phyloP scores from a whole-genome alignment of 345 rosid species.

The Aquilaria yunnanensis region DNA sequence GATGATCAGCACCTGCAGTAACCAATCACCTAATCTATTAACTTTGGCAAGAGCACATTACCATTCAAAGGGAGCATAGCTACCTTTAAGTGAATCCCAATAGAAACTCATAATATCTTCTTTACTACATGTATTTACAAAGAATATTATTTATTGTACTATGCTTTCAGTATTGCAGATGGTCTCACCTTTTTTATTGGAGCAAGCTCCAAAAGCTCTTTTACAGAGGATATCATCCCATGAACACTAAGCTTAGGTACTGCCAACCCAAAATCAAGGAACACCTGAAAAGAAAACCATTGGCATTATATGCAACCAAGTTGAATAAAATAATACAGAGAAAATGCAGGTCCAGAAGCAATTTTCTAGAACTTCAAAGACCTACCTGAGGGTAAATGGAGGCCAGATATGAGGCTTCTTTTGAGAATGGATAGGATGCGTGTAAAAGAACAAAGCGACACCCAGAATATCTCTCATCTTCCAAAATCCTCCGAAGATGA shows the following conservation, averaged over 20 bases:
- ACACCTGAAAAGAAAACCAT: slow-evolving; percentile 45
- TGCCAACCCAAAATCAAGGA: slow-evolving; percentile 94
- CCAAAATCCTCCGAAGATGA: slow-evolving; percentile 67
- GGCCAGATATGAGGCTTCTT: slow-evolving; percentile 86
- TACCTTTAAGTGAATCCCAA: background rate
- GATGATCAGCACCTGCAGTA: no score
- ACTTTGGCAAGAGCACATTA: no score
- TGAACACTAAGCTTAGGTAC: slow-evolving; percentile 85
- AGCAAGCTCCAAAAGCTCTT: slow-evolving; percentile 89
- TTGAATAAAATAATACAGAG: background rate
- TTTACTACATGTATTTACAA: background rate
- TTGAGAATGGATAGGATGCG: slow-evolving; percentile 94
- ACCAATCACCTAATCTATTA: no score
- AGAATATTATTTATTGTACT: background rate
- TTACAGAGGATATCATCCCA: slow-evolving; percentile 84
- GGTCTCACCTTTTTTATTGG: slow-evolving; percentile 68
- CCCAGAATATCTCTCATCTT: slow-evolving; percentile 67
- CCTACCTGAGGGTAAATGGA: slow-evolving; percentile 78
- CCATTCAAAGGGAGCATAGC: background rate
- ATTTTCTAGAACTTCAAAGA: background rate
- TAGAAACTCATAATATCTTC: slow-evolving; percentile 4
- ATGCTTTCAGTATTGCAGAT: background rate
- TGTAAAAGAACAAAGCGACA: slow-evolving; percentile 80
- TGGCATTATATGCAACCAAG: slow-evolving; percentile 10
- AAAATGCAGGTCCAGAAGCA: no score